phyloP scores from a whole-genome alignment of 495 filamentous ascomycete species.

The Parmelia sp. region DNA sequence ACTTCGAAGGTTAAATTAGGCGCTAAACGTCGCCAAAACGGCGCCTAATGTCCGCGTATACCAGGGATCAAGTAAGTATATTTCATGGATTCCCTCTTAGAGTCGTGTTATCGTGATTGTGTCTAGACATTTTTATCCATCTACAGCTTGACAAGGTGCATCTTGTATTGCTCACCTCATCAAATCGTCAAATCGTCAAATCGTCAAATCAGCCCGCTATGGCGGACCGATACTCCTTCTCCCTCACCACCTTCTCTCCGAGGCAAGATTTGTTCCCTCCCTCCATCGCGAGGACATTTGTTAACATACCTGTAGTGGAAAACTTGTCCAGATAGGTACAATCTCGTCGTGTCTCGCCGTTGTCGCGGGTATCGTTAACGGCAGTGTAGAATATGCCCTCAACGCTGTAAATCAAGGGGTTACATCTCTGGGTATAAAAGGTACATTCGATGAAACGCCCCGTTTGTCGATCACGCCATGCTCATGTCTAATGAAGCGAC shows the following conservation, averaged over 20 bases:
- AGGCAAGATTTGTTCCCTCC: constrained; percentile 49
- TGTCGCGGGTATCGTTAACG: constrained; percentile 4
- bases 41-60: too few relatives aligned
- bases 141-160: neutral
- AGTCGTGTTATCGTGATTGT: neutral
- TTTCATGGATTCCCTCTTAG: too few relatives aligned
- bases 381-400: constrained; percentile 82
- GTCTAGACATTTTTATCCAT: neutral
- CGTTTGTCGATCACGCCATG: neutral
- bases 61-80: too few relatives aligned
- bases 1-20: neutral
- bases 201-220: constrained; percentile 44
- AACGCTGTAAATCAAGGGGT: constrained; percentile 99
- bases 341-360: constrained; percentile 19
- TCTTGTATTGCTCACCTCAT: neutral
- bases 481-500: constrained; percentile 55
- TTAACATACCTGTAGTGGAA: constrained; percentile 57
- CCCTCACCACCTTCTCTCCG: constrained; percentile 97
- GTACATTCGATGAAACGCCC: constrained; percentile 38
- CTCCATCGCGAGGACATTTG: neutral
- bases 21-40: too few relatives aligned
- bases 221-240: constrained; percentile 99
- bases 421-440: constrained; percentile 97
- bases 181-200: too few relatives aligned
- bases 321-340: constrained; percentile 71